These are phyloP conservation scores for Baorangia bicolor DNA, from an alignment of 768 basidiomycete genomes.

Conservation along the genomic window DNA sequence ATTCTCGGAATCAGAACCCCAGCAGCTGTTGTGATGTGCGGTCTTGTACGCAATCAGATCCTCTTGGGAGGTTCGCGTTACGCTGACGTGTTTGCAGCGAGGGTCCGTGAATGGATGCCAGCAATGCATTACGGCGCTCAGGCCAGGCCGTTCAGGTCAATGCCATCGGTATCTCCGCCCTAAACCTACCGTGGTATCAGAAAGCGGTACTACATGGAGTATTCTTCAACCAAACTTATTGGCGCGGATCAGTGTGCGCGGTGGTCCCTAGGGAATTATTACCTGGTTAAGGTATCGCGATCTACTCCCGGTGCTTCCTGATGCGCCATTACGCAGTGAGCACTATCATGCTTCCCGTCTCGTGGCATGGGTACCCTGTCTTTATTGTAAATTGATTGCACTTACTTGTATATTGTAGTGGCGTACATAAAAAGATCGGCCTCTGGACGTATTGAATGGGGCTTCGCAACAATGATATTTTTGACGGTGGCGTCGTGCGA, in stretches of 20 bases:
- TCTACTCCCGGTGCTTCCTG: constrained; percentile 22
- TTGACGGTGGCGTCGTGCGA: constrained; percentile 27
- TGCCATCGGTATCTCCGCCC: constrained; percentile 23
- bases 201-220: background rate
- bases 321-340: constrained; percentile 16
- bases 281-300: constrained; percentile 18
- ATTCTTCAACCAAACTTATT: background rate
- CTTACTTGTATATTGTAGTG: constrained; percentile 11
- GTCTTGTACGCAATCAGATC: constrained; percentile 30
- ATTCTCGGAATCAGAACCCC: constrained; percentile 28
- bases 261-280: constrained; percentile 5
- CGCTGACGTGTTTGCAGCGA: constrained; percentile 31
- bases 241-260: background rate
- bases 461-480: constrained; percentile 8
- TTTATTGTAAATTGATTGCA: too few species aligned
- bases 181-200: constrained; percentile 13
- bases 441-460: constrained; percentile 10
- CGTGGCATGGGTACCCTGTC: constrained; percentile 11
- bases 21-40: constrained; percentile 15
- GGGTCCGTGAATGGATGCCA: constrained; percentile 28
- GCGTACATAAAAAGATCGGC: constrained; percentile 21
- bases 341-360: constrained; percentile 10
- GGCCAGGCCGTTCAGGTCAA: background rate
- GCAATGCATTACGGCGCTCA: constrained; percentile 30
- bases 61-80: constrained; percentile 18